phyloP scores from a whole-genome alignment of 495 filamentous ascomycete species.

The Daldinia bambusicola region DNA sequence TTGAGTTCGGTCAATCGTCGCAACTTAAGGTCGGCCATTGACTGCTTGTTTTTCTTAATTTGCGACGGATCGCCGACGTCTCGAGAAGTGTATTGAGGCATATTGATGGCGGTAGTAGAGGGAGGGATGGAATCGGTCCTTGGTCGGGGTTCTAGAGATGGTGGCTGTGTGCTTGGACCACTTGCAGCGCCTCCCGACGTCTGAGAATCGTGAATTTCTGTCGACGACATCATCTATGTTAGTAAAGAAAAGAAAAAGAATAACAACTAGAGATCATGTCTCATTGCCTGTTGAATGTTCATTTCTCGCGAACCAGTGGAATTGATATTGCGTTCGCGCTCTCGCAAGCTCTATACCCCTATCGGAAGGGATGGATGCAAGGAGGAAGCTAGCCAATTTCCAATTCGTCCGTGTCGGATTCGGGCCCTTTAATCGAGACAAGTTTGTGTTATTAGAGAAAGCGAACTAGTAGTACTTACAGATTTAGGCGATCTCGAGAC shows the following conservation, averaged over 20 bases:
- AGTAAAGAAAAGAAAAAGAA: conserved; percentile 22
- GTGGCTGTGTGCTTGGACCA: conserved; percentile 44
- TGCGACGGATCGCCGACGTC: conserved; percentile 69
- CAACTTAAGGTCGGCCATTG: conserved; percentile 97
- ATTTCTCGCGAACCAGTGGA: conserved; percentile 7
- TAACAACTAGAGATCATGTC: conserved; percentile 27
- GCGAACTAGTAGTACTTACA: conserved; percentile 28
- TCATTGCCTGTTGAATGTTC: conserved; percentile 32
- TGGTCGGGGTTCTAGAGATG: conserved; percentile 30
- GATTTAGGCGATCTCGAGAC: conserved; percentile 35
- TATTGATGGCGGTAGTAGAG: conserved; percentile 46
- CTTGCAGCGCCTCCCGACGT: conserved; percentile 37
- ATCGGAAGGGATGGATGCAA: conserved; percentile 46
- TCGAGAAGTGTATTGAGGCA: conserved; percentile 67
- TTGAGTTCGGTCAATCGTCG: conserved; percentile 96
- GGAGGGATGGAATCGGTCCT: conserved; percentile 41
- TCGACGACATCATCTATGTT: conserved; percentile 38
- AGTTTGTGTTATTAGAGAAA: conserved; percentile 6
- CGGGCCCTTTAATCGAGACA: conserved; percentile 34
- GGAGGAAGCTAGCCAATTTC: conserved; percentile 41
- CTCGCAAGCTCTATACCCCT: conserved; percentile 32
- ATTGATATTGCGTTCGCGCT: conserved; percentile 27
- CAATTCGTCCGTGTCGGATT: conserved; percentile 32
- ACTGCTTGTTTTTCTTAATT: conserved; percentile 98
- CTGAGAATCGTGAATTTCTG: conserved; percentile 42